Evolutionary conservation across 192 early-diverging fungal species (phyloP).

Genomic region (Coemansia sp.): DNA sequence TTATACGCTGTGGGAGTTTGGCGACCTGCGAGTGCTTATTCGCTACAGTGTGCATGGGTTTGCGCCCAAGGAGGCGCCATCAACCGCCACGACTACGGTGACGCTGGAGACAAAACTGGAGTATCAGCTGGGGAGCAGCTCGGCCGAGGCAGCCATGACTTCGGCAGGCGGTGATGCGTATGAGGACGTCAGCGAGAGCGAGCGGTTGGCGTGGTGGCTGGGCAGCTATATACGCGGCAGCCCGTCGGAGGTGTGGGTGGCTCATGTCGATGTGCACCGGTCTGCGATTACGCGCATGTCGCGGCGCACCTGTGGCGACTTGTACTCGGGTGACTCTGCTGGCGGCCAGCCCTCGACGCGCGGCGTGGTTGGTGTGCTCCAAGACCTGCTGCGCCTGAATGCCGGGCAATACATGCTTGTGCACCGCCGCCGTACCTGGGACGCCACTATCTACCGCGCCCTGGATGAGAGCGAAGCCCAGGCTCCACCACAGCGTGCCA

Average conservation of each 20-base stretch:
- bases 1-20: slow-evolving; percentile 55
- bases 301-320: slow-evolving; percentile 18
- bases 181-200: slow-evolving; percentile 38
- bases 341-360: slow-evolving; percentile 43
- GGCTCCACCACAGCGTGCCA: slow-evolving; percentile 10
- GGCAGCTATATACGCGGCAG: slow-evolving; percentile 44
- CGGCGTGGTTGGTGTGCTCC: slow-evolving; percentile 27
- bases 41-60: slow-evolving; percentile 49
- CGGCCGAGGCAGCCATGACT: slow-evolving; percentile 19
- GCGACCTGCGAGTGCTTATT: slow-evolving; percentile 37
- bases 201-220: slow-evolving; percentile 54
- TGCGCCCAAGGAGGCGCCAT: background rate
- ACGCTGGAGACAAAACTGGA: slow-evolving; percentile 47
- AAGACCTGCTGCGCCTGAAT: slow-evolving; percentile 25
- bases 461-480: slow-evolving; percentile 20
- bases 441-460: slow-evolving; percentile 48
- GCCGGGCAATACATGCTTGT: slow-evolving; percentile 41
- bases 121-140: slow-evolving; percentile 12
- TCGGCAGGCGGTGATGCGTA: slow-evolving; percentile 9
- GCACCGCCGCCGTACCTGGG: slow-evolving; percentile 46
- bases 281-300: slow-evolving; percentile 15
- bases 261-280: slow-evolving; percentile 26
- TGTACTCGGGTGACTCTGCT: slow-evolving; percentile 13
- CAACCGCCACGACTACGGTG: slow-evolving; percentile 20
- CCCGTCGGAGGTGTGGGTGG: slow-evolving; percentile 50